Evolutionary conservation across 2,329 filamentous ascomycete species (phyloP), one percentile per base, ranked within the genome.

Genomic region (Stachybotrys echinatus): DNA sequence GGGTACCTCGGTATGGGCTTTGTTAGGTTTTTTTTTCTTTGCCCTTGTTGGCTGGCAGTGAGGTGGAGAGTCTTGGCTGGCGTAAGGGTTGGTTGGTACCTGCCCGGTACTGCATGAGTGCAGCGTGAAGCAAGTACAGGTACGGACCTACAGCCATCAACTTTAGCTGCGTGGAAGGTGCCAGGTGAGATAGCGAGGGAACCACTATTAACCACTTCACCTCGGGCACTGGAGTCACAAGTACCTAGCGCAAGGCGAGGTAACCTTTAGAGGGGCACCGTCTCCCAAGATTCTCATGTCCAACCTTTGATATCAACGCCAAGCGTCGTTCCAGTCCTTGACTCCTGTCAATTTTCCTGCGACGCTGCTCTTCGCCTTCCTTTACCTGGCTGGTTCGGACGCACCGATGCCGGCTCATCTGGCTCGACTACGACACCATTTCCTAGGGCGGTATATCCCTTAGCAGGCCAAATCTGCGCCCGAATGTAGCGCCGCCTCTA

Each of bases 401-500:
- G 66, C 61, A 67, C 66, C 63, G 64, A 71, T 71, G 68, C 68
- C 65, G 62, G 62, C 64, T 64, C 61, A 65, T 60, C 59, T 65
- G 58, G 63, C 62, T 55, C 62, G 58, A 57, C 60, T 59, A 60
- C 62, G 63, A 55, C 59, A 64, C 58, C 59, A 61, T 55, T 62
- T 65, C 52, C 58, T 62, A 59, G 67, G 64, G 56, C 66, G 65
- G 54, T 63, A 64, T 49, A 70, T 68, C 63, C 66, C 68, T 61
- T 71, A 71, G 74, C 71, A 74, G 61, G n/a, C n/a, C n/a, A n/a
- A n/a, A 64, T 62, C 61, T 56, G 55, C 61, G 61, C 56, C 61
- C 74, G 74, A 70, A 78, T 77, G 75, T 76, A 74, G 73, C 68
- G 61, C 62, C 64, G 61, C 56, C 57, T 54, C 54, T 48, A 53